Evolutionary conservation across 768 basidiomycete genomes (phyloP), one percentile per base, ranked within the genome.

Genomic region (Leucosporidium creatinivorum): DNA sequence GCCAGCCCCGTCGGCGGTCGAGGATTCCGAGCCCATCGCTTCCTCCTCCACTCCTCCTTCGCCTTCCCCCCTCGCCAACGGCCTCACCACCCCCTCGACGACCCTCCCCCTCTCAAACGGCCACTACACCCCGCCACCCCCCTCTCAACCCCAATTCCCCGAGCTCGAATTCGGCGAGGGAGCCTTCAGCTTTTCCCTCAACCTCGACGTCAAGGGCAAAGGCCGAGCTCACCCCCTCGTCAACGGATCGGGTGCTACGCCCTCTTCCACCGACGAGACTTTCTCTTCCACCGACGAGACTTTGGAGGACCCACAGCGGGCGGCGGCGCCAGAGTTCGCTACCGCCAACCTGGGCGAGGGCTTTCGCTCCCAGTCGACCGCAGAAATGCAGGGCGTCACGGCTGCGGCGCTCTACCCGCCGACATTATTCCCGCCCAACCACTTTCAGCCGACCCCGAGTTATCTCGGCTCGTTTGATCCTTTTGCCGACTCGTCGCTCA

Each of bases 141-240:
- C 68, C 30, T 31, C 60, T 19, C 23, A 57, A 33, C 68, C 61
- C 23, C 33, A 62, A 85, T 93, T 93, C 83, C 92, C 91, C 15
- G 91, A 93, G 70, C 86, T 93, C 71, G 91, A 92, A 77, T 85
- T 89, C 36, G 91, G 89, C 12, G 85, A 82, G 52, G 87, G 87
- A 70, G 85, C 87, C 13, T 93, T 93, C 80, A 90, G 87, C 77
- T 93, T 93, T 80, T 91, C 86, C 77, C 80, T 92, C 61, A 61
- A 75, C 57, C 70, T 67, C 30, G 62, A 67, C 58, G 69, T 63
- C 65, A 67, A 73, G 63, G 67, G 67, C 61, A 70, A 73, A 59
- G 68, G 69, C 0, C 39, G 61, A 6, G 72, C 65, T 12, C 25
- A 30, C 3, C 51, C 61, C n/a, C 7, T 47, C 23, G 51, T 60